These are phyloP conservation scores for Pseudogymnoascus sp. DNA, from an alignment of 2,329 filamentous ascomycete species.

Conservation along the genomic window DNA sequence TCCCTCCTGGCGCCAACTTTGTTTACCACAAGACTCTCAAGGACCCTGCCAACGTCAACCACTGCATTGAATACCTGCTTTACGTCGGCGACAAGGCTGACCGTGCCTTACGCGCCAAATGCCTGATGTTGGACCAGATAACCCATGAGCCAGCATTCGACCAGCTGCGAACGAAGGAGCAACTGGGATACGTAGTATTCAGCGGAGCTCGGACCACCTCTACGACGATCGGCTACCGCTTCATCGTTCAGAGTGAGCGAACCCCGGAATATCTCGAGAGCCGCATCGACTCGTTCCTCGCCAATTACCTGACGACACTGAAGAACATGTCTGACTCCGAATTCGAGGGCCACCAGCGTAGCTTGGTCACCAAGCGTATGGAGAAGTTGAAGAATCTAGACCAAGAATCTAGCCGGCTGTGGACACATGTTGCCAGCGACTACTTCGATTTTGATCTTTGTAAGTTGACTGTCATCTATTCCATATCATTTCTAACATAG, in stretches of 20 bases:
- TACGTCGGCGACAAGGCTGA: conserved; percentile 64
- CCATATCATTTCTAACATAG: not conserved
- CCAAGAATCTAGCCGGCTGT: conserved; percentile 75
- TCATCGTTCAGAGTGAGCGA: conserved; percentile 90
- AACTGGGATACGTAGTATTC: conserved; percentile 94
- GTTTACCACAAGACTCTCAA: conserved; percentile 73
- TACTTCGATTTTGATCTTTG: conserved; percentile 85
- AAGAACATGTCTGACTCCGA: conserved; percentile 71
- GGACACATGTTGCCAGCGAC: conserved; percentile 77
- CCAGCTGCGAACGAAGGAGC: conserved; percentile 90
- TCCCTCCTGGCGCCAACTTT: conserved; percentile 75
- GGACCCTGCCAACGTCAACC: conserved; percentile 83
- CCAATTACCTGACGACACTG: conserved; percentile 56
- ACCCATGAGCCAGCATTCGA: conserved; percentile 91
- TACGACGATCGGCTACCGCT: conserved; percentile 78
- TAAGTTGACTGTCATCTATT: conserved; percentile 36
- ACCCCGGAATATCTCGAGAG: conserved; percentile 75
- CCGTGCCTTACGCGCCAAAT: conserved; percentile 63
- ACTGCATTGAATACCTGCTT: conserved; percentile 74
- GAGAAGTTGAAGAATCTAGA: conserved; percentile 90
- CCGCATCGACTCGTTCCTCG: conserved; percentile 79
- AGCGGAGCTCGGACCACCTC: conserved; percentile 64
- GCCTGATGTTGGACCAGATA: conserved; percentile 79
- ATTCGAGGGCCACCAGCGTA: conserved; percentile 87
- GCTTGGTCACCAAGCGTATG: conserved; percentile 74